Percentiles rank a stretch among this genome's conserved stretches.
These are phyloP conservation scores for Shiraia sp. DNA, from an alignment of 2,329 filamentous ascomycete species.

Conservation along the genomic window DNA sequence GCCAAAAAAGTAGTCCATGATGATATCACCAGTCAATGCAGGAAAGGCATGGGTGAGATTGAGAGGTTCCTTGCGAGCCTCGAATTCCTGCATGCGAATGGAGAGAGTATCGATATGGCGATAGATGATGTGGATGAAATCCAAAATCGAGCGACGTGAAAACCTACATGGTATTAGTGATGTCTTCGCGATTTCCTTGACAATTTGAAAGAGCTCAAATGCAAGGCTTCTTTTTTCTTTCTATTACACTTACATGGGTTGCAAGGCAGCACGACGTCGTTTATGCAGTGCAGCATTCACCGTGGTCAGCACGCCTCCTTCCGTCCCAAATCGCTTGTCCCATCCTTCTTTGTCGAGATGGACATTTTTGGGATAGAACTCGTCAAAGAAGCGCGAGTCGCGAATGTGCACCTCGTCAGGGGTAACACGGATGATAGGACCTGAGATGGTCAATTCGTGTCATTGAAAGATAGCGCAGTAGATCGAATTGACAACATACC, in stretches of 20 bases:
- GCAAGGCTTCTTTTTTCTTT: not conserved
- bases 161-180: constrained; percentile 28
- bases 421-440: constrained; percentile 49
- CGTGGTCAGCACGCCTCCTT: constrained; percentile 32
- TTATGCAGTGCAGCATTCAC: constrained; percentile 35
- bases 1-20: constrained; percentile 50
- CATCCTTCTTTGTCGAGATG: constrained; percentile 42
- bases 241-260: constrained; percentile 30
- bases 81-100: constrained; percentile 35
- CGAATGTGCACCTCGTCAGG: constrained; percentile 50
- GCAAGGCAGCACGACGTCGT: constrained; percentile 35
- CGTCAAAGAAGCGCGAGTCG: constrained; percentile 46
- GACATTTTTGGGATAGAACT: constrained; percentile 36
- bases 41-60: constrained; percentile 42
- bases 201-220: not conserved
- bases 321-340: constrained; percentile 38
- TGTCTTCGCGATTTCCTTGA: not conserved
- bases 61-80: constrained; percentile 32
- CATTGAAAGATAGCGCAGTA: too few relatives aligned
- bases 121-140: constrained; percentile 42
- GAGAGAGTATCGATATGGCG: constrained; percentile 39
- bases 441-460: constrained; percentile 20
- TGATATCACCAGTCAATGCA: constrained; percentile 51
- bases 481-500: too few relatives aligned
- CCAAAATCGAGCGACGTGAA: constrained; percentile 39